Conservation (phyloP, 768 basidiomycete species). For the Amanita molliuscula region DNA sequence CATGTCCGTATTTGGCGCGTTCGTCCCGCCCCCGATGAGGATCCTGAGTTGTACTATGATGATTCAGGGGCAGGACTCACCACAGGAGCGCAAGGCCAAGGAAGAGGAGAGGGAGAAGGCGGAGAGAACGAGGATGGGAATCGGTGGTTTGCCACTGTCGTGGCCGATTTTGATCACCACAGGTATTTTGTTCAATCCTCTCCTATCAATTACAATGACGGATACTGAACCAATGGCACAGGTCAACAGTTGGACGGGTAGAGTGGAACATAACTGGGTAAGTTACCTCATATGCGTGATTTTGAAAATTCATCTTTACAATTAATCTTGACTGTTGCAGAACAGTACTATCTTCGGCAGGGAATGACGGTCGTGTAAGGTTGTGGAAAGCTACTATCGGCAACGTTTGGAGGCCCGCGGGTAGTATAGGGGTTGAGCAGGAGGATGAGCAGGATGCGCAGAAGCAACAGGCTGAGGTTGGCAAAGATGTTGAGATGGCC, state of each 20-base stretch:
- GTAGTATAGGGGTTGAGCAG: conserved; percentile 75
- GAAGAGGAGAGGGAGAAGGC: conserved; percentile 19
- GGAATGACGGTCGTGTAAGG: conserved; percentile 74
- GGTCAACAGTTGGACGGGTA: conserved; percentile 71
- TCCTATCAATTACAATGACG: background rate
- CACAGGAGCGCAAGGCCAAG: background rate
- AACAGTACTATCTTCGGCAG: conserved; percentile 73
- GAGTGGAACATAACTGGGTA: conserved; percentile 94
- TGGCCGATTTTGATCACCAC: conserved; percentile 85
- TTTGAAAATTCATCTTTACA: background rate
- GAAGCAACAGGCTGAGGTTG: conserved; percentile 14
- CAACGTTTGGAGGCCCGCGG: conserved; percentile 77
- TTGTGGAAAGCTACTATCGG: conserved; percentile 81
- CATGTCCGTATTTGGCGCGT: conserved; percentile 86
- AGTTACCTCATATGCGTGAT: conserved; percentile 9
- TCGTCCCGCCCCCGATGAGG: conserved; percentile 27
- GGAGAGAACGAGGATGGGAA: conserved; percentile 27
- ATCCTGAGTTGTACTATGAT: conserved; percentile 10
- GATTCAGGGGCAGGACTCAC: conserved; percentile 20
- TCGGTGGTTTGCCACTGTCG: conserved; percentile 64
- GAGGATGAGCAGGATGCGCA: conserved; percentile 26
- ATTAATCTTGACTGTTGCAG: conserved; percentile 27
- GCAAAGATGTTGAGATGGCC: conserved; percentile 35
- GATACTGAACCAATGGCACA: conserved; percentile 15
- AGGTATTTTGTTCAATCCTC: conserved; percentile 33